These are phyloP conservation scores for Ustilago esculenta DNA, from an alignment of 1,284 basidiomycete genomes.

Conservation along the genomic window DNA sequence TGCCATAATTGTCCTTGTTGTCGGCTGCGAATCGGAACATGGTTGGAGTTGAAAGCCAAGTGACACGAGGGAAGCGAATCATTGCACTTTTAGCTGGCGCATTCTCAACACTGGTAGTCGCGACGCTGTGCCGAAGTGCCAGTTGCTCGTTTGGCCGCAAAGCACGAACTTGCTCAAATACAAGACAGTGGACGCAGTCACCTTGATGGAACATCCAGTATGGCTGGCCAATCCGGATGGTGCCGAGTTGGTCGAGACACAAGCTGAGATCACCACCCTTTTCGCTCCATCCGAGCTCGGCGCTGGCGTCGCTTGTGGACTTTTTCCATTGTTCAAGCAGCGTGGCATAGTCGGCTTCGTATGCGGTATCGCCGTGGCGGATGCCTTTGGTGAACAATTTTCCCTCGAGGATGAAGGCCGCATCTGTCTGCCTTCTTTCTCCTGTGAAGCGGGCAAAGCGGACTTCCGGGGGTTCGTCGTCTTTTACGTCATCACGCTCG, in stretches of 20 bases:
- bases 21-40: slow-evolving; percentile 40
- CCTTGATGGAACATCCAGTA: slow-evolving; percentile 49
- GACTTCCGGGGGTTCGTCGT: slow-evolving; percentile 4
- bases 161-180: slow-evolving; percentile 33
- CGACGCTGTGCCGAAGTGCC: background rate
- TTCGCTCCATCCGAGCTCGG: slow-evolving; percentile 2
- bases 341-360: slow-evolving; percentile 26
- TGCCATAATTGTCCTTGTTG: slow-evolving; percentile 27
- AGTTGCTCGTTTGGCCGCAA: slow-evolving; percentile 31
- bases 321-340: slow-evolving; percentile 21
- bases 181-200: slow-evolving; percentile 38
- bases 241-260: slow-evolving; percentile 21
- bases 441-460: slow-evolving; percentile 32
- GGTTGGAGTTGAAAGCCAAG: slow-evolving; percentile 36
- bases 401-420: slow-evolving; percentile 26
- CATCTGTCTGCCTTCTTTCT: slow-evolving; percentile 25
- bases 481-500: background rate
- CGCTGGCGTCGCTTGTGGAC: background rate
- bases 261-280: slow-evolving; percentile 17
- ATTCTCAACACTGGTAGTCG: slow-evolving; percentile 3
- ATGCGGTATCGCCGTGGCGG: slow-evolving; percentile 13
- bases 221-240: slow-evolving; percentile 30
- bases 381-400: slow-evolving; percentile 24
- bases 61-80: slow-evolving; percentile 27
- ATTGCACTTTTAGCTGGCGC: background rate